Evolutionary conservation across 1,284 basidiomycete genomes (phyloP), one percentile per base, ranked within the genome.

Genomic region (Cryptococcus sp.): DNA sequence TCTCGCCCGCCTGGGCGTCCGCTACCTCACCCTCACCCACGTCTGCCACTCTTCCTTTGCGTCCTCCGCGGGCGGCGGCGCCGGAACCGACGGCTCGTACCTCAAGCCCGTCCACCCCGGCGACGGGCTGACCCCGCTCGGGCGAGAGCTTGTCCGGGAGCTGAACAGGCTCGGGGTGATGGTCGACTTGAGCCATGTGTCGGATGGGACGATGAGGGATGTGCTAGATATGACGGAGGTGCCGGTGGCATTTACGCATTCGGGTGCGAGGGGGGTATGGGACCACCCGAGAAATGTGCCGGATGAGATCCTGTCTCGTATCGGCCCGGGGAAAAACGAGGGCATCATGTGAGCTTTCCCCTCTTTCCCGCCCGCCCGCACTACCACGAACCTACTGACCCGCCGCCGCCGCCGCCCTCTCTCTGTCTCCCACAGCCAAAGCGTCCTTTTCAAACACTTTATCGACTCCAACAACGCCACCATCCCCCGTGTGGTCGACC

Each of bases 221-320:
- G 85, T 84, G 1, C 75, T 91, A 46, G 73, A 79, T n/a, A 64
- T 82, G 28, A 82, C 83, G 0, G 82, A 84, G 64, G 87, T 88
- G 0, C 89, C 89, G 2, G 85, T 91, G 49, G 87, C 91, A 51
- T 91, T 87, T 85, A 87, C 86, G 1, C 89, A 91, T 74, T 90
- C 88, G 0, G 87, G 85, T 28, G 83, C 89, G 6, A 79, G 87
- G 39, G 82, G 82, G 1, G 77, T 91, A 5, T 82, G 85, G 61
- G 75, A 87, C 62, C 83, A 87, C 44, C 81, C 86, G 3, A 82
- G 88, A 18, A 71, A 71, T 38, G 69, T 69, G 13, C 89, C 89
- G 0, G 88, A 91, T 70, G 79, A 85, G 52, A 76, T 92, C 6
- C 80, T 91, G 12, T 65, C 77, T 42, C 72, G 85, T 53, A 80